phyloP scores from a whole-genome alignment of 1,284 basidiomycete genomes.

The Pseudozyma pruni region DNA sequence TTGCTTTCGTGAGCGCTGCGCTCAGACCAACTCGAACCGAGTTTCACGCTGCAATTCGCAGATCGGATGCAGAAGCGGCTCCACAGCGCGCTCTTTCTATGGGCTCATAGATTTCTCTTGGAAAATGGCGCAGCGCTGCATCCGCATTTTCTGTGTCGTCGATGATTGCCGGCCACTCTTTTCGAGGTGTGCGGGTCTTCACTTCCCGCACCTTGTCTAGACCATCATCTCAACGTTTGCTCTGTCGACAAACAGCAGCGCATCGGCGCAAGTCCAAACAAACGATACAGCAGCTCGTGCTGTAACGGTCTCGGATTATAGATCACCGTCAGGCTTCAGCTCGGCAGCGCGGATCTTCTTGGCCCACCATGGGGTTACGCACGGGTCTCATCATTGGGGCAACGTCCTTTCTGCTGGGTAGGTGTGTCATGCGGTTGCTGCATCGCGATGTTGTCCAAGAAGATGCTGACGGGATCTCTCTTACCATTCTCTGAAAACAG shows the following conservation, averaged over 20 bases:
- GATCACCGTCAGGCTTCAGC: not conserved
- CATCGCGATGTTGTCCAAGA: not conserved
- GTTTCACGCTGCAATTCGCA: not conserved
- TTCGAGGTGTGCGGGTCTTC: too few relatives aligned
- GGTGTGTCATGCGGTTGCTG: not conserved
- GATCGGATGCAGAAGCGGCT: not conserved
- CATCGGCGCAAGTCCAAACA: not conserved
- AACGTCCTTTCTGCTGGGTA: conserved; percentile 64
- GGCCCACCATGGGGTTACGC: conserved; percentile 43
- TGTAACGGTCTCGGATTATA: too few relatives aligned
- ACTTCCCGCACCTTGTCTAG: too few relatives aligned
- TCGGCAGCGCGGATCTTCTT: not conserved
- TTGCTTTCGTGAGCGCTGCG: conserved; percentile 1
- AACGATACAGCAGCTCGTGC: conserved; percentile 2
- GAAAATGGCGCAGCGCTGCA: conserved; percentile 7
- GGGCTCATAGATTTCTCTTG: too few relatives aligned
- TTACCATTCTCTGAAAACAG: conserved; percentile 15
- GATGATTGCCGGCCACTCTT: too few relatives aligned
- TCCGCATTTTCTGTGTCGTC: conserved; percentile 2
- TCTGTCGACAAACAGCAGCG: too few relatives aligned
- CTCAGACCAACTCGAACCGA: conserved; percentile 8
- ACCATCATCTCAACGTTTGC: too few relatives aligned
- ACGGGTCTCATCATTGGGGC: conserved; percentile 51
- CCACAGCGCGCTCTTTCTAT: too few relatives aligned
- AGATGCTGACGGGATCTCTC: not conserved